Base-by-base conservation (phyloP, 352 stramenopile species). In the Aphanomyces astaci region DNA sequence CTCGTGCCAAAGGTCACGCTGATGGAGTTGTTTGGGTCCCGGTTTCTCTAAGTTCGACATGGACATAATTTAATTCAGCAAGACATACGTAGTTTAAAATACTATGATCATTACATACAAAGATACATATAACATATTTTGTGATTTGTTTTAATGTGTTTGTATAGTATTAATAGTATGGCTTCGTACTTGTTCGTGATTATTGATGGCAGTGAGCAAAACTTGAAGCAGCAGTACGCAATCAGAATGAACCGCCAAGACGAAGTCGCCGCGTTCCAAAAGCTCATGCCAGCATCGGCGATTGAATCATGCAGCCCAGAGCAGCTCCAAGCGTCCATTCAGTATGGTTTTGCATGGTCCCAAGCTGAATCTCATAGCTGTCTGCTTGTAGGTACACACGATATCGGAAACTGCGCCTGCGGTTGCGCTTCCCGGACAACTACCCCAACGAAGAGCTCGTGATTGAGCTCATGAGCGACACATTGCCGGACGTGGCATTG, bases 321-420 rank as follows among this genome's bases (percentile, higher is more conserved):
- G 39, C 56, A 65, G 24, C 56, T 65, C 9, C 56, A 65, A 32
- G 56, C 56, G 13, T 53, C 56, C 19, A 33, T 65, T 27, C 56
- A 65, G 56, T 65, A 36, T 13, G 36, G 11, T 63, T 25, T 31
- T 10, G 4, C 33, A 19, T 24, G 54, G 25, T 5, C 4, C 28
- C 30, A 4, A 4, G n/a, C 13, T 9, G 22, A 28, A 31, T 57
- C 19, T 27, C 56, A 25, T 64, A 24, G 31, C 30, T 48, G 10
- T 53, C 15, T 27, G 28, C 36, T 2, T 31, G n/a, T 64, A 64
- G 56, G 27, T 49, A 52, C 56, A 65, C 56, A 10, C 56, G 56
- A 10, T 33, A 65, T 19, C 56, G 56, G 7, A 51, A 53, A 17
- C 56, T 65, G 17, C 56, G 56, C 4, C 4, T 65, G 19, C 56